Evolutionary conservation across 805 yeast species (phyloP).

Genomic region (Candida ipomoeae): DNA sequence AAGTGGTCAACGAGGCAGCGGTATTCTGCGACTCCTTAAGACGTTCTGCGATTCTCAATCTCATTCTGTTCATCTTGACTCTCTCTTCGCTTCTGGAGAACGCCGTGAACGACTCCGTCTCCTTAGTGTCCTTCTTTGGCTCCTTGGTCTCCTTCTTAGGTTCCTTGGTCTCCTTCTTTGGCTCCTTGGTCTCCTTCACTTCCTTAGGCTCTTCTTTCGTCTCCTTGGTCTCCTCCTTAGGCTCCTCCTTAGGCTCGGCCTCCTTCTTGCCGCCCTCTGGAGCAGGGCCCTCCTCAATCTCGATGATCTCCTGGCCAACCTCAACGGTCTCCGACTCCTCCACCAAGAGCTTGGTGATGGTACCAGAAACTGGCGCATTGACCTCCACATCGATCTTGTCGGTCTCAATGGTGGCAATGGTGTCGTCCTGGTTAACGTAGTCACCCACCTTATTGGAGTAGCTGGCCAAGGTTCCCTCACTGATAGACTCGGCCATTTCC

Average conservation of each 20-base stretch:
- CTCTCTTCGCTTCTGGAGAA: constrained; percentile 85
- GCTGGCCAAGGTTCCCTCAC: constrained; percentile 86
- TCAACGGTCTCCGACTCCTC: constrained; percentile 87
- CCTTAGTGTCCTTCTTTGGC: constrained; percentile 9
- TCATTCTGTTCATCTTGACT: constrained; percentile 99
- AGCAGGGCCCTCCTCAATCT: constrained; percentile 64
- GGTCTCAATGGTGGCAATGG: constrained; percentile 94
- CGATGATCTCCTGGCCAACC: constrained; percentile 89
- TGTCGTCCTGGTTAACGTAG: constrained; percentile 79
- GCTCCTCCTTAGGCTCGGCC: constrained; percentile 25
- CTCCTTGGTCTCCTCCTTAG: constrained; percentile 10
- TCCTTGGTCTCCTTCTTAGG: constrained; percentile 13
- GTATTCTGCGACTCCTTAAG: constrained; percentile 98
- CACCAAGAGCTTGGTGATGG: constrained; percentile 77
- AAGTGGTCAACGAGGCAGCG: constrained; percentile 95
- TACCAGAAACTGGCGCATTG: constrained; percentile 90
- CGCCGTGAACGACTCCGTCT: constrained; percentile 33
- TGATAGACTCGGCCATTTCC: constrained; percentile 96
- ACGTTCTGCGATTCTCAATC: constrained; percentile 97
- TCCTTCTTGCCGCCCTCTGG: constrained; percentile 27
- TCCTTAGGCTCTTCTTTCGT: constrained; percentile 19
- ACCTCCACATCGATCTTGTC: constrained; percentile 98
- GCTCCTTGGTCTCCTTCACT: constrained; percentile 21
- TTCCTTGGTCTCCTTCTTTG: constrained; percentile 32
- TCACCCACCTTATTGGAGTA: constrained; percentile 80